Percentiles rank a stretch among this genome's conserved stretches.
Evolutionary conservation across 2,329 filamentous ascomycete species (phyloP).

Genomic region (Sclerotinia subarctica): DNA sequence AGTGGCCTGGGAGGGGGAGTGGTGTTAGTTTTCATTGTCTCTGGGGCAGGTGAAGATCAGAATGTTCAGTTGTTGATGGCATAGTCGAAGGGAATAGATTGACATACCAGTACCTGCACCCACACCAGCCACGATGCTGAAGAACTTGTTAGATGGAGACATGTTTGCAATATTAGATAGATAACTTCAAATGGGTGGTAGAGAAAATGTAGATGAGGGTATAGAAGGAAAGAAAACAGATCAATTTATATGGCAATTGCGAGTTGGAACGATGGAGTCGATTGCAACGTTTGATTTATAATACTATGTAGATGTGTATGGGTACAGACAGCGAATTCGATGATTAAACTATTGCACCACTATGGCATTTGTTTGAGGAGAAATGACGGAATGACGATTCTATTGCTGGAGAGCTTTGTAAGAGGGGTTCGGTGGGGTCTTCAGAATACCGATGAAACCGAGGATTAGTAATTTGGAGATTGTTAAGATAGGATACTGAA

Average conservation of each 20-base stretch:
- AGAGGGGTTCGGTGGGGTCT: background rate
- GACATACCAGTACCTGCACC: conserved; percentile 62
- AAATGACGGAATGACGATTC: conserved; percentile 17
- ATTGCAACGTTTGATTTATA: conserved; percentile 22
- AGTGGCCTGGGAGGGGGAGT: conserved; percentile 40
- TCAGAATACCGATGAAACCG: background rate
- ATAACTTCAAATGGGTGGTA: background rate
- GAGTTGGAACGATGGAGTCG: background rate
- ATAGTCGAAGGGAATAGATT: background rate
- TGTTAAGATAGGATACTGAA: background rate
- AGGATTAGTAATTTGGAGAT: background rate
- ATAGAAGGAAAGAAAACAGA: background rate
- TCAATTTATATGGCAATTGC: conserved; percentile 8
- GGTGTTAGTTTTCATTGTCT: background rate
- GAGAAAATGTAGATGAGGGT: background rate
- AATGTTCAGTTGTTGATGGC: background rate
- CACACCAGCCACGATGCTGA: conserved; percentile 67
- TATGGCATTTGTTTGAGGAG: conserved; percentile 13
- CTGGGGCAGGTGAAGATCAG: no score
- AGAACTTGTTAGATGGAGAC: conserved; percentile 47
- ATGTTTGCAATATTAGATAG: background rate
- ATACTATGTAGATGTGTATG: conserved; percentile 16
- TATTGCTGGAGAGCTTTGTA: conserved; percentile 1
- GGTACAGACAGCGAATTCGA: background rate
- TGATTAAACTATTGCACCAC: background rate